Conservation (phyloP, 73 alveolate genomes). For the Paramecium caudatum region DNA sequence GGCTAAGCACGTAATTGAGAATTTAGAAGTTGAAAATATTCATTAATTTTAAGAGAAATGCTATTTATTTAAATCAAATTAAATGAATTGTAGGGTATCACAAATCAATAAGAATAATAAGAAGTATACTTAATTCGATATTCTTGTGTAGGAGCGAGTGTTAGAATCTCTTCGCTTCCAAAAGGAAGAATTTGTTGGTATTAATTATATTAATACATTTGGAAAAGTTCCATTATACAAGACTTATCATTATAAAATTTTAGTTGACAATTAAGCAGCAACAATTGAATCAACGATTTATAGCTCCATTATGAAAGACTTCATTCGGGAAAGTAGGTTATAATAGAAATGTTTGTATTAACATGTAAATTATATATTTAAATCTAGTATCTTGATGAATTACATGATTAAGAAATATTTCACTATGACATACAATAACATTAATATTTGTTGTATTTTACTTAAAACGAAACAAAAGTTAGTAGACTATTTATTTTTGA, state of each 20-base stretch:
- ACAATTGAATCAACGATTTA: neutral
- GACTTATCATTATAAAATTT: neutral
- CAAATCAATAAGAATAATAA: too few relatives aligned
- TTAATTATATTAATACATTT: neutral
- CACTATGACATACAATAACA: neutral
- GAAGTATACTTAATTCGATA: too few relatives aligned
- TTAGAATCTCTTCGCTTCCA: neutral
- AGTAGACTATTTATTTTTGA: neutral
- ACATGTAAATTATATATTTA: neutral
- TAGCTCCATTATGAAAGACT: neutral
- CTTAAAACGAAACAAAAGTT: neutral
- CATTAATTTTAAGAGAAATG: too few relatives aligned
- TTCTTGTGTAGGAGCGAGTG: neutral
- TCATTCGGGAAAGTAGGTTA: neutral
- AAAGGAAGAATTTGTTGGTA: neutral
- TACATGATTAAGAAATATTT: neutral
- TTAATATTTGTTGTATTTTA: neutral
- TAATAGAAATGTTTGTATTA: neutral
- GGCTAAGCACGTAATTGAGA: too few relatives aligned
- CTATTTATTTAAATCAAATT: too few relatives aligned
- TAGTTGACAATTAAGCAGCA: neutral
- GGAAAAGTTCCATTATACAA: neutral
- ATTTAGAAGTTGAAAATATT: too few relatives aligned
- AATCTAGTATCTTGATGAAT: neutral
- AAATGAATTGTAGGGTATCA: too few relatives aligned